Evolutionary conservation across 257 asterid species (phyloP).

Genomic region (Solanum dulcamara): DNA sequence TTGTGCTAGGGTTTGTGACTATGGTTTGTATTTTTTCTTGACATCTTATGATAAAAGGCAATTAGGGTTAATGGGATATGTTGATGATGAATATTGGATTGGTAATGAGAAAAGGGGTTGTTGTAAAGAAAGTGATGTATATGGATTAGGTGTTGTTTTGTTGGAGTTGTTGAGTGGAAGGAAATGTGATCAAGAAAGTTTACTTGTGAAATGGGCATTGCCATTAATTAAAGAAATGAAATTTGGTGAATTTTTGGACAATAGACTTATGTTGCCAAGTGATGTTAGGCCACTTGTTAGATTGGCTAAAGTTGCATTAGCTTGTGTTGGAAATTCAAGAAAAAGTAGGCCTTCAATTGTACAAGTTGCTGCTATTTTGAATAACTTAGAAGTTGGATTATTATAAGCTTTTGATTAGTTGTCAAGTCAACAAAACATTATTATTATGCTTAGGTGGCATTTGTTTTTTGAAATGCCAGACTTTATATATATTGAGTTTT

Average conservation of each 20-base stretch:
- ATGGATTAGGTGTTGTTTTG: conserved; percentile 71
- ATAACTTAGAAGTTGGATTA: conserved; percentile 28
- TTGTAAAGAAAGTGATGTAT: conserved; percentile 72
- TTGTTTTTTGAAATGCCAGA: not conserved
- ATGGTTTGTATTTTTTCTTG: conserved; percentile 51
- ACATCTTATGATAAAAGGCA: conserved; percentile 27
- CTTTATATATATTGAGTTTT: not conserved
- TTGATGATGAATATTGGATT: conserved; percentile 49
- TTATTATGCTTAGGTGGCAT: not conserved
- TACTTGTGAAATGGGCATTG: conserved; percentile 54
- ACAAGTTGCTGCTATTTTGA: conserved; percentile 56
- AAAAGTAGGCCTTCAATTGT: conserved; percentile 41
- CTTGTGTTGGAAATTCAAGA: conserved; percentile 69
- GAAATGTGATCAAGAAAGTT: conserved; percentile 28
- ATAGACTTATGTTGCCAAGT: conserved; percentile 34
- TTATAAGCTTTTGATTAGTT: not conserved
- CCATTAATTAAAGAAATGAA: conserved; percentile 62
- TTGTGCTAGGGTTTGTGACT: conserved; percentile 50
- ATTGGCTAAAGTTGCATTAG: conserved; percentile 58
- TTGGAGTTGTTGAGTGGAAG: conserved; percentile 77
- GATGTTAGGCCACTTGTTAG: conserved; percentile 46
- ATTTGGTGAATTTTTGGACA: conserved; percentile 56
- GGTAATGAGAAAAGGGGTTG: conserved; percentile 21
- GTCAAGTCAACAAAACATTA: not conserved
- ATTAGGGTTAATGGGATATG: conserved; percentile 43